A percentile compares a stretch with the other conserved stretches of the same genome.
Evolutionary conservation across 805 yeast genomes (phyloP).

Genomic region (Cyberlindnera xishuangbannaensis): DNA sequence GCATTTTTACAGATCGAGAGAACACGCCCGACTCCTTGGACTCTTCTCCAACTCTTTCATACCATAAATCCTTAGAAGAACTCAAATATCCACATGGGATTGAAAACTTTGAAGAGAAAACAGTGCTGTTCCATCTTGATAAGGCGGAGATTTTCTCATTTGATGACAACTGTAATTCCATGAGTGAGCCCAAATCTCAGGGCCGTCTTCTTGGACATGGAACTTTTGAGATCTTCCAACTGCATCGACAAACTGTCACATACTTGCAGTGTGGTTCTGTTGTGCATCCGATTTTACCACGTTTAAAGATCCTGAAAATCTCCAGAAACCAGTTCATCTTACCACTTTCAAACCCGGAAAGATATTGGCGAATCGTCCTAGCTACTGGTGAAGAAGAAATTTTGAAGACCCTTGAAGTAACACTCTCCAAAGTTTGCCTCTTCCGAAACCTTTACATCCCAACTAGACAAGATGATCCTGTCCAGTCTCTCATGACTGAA

Average conservation of each 20-base stretch:
- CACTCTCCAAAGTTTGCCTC: constrained; percentile 29
- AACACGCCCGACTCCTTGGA: constrained; percentile 1
- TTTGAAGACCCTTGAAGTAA: constrained; percentile 23
- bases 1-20: constrained; percentile 1
- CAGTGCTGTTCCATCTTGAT: constrained; percentile 15
- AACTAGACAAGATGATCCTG: constrained; percentile 1
- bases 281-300: constrained; percentile 69
- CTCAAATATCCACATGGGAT: no score
- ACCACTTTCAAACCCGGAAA: constrained; percentile 66
- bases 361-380: constrained; percentile 60
- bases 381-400: constrained; percentile 17
- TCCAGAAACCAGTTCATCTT: constrained; percentile 45
- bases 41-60: neutral
- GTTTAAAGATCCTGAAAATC: constrained; percentile 49
- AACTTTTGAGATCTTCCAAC: constrained; percentile 49
- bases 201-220: constrained; percentile 60
- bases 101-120: constrained; percentile 14
- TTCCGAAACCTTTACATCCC: constrained; percentile 36
- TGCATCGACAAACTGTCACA: constrained; percentile 51
- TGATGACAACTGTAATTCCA: constrained; percentile 15
- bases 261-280: constrained; percentile 61
- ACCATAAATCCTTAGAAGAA: no score
- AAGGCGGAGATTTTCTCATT: constrained; percentile 22
- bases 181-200: constrained; percentile 11
- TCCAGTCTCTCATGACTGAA: constrained; percentile 1